Evolutionary conservation across 1,139 yeast genomes (phyloP), one percentile per base, ranked within the genome.

Genomic region (Saccharomyces hybrid): DNA sequence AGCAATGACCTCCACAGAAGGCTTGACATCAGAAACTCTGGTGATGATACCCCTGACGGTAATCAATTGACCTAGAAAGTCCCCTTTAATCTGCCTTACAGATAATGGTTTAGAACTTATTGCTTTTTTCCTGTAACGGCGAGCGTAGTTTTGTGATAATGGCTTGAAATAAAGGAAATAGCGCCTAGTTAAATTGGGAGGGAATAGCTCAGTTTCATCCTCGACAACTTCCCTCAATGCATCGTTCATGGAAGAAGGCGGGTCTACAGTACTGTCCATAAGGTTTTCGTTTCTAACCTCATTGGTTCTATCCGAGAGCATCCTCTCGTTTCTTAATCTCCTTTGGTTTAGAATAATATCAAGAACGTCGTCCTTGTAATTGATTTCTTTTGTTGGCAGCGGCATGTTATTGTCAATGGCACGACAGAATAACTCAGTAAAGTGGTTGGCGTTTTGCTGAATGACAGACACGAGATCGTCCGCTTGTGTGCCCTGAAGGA

Each of bases 21-120:
- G 99, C 71, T 91, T 93, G 50, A 95, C 99, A 69, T 95, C 99
- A 1, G 96, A 86, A 3, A 91, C 97, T 62, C 99, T 79, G 14
- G 98, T 93, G 51, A 93, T 90, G 61, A 95, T 93, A 52, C 99
- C 99, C 62, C 97, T 78, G 4, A 91, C 86, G 0, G 97, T 91
- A 64, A 95, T 86, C 60, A 88, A 79, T 62, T 86, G 84, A 47
- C 99, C 99, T 52, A 95, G 79, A 60, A 82, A 84, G 50, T 78
- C 75, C 54, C 98, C 98, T 67, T 84, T 86, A 58, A 93, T 85
- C 63, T 90, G 93, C 69, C 99, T 82, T 4, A 93, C 98, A 2
- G 97, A 87, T 59, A 88, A 74, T 2, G 95, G 82, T 66, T 83
- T 83, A 46, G 76, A 73, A 26, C 57, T 57, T 13, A 49, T 52